Evolutionary conservation across 23 red algal species (phyloP).

Genomic region (Gracilaria caudata): DNA sequence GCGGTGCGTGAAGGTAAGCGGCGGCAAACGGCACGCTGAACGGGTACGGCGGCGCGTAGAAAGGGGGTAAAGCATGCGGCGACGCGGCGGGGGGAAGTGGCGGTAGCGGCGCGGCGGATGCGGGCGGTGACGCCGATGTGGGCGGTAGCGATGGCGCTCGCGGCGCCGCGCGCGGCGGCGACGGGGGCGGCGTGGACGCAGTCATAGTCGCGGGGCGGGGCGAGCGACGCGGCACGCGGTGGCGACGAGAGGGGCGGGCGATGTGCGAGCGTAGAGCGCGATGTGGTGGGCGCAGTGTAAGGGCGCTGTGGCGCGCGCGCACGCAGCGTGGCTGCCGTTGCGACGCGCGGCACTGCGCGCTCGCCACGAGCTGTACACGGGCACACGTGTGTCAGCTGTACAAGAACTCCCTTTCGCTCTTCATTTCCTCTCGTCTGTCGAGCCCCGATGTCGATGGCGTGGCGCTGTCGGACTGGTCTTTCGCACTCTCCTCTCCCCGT

Average conservation of each 20-base stretch:
- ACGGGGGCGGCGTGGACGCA: slow-evolving; percentile 5
- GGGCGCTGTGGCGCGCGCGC: neutral
- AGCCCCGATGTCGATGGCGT: neutral
- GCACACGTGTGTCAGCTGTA: neutral
- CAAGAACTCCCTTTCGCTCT: too few relatives aligned
- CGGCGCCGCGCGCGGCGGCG: neutral
- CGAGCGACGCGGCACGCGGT: neutral
- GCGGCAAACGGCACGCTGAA: slow-evolving; percentile 33
- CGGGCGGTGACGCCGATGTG: neutral
- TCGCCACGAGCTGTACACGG: too few relatives aligned
- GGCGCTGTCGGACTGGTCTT: neutral
- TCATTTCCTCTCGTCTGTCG: too few relatives aligned
- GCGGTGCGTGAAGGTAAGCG: slow-evolving; percentile 20
- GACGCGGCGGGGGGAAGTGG: neutral
- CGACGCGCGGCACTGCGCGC: neutral
- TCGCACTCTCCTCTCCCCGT: too few relatives aligned
- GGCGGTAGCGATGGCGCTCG: neutral
- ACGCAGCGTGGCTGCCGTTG: neutral
- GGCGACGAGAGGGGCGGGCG: neutral
- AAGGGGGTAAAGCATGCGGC: slow-evolving; percentile 8
- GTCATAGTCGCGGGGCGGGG: neutral
- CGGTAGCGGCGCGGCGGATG: neutral
- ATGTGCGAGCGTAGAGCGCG: neutral
- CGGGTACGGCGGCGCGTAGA: slow-evolving; percentile 36
- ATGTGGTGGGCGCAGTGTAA: neutral